Evolutionary conservation across 2,329 filamentous ascomycete species (phyloP).

Genomic region (Septoria petroselini): DNA sequence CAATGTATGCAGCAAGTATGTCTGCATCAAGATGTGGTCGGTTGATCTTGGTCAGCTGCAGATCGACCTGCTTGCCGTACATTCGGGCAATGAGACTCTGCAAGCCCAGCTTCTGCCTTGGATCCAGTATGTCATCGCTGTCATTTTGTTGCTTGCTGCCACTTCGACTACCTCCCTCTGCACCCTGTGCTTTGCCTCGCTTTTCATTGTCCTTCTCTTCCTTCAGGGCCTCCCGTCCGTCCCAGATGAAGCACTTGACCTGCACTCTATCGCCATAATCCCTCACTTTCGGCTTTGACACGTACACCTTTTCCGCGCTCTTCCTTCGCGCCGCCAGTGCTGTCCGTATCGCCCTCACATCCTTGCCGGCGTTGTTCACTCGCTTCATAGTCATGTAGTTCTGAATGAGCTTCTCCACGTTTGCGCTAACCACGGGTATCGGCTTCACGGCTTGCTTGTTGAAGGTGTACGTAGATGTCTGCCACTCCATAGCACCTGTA

Average conservation of each 20-base stretch:
- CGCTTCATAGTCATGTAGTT: slow-evolving; percentile 25
- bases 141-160: slow-evolving; percentile 2
- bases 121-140: slow-evolving; percentile 19
- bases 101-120: slow-evolving; percentile 18
- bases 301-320: slow-evolving; percentile 27
- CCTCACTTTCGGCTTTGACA: slow-evolving; percentile 27
- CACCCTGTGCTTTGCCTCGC: background rate
- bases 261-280: slow-evolving; percentile 30
- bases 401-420: slow-evolving; percentile 29
- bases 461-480: slow-evolving; percentile 30
- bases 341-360: slow-evolving; percentile 24
- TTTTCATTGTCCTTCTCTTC: slow-evolving; percentile 10
- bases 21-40: slow-evolving; percentile 35
- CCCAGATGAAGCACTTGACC: slow-evolving; percentile 29
- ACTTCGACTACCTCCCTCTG: background rate
- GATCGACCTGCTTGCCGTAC: slow-evolving; percentile 35
- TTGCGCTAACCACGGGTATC: slow-evolving; percentile 25
- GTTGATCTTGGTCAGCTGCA: slow-evolving; percentile 31
- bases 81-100: slow-evolving; percentile 22
- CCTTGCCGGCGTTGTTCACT: slow-evolving; percentile 24
- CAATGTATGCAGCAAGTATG: slow-evolving; percentile 33
- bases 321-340: slow-evolving; percentile 26
- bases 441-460: slow-evolving; percentile 29
- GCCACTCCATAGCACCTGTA: slow-evolving; percentile 32
- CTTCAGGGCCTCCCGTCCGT: slow-evolving; percentile 16